Evolutionary conservation across 2,329 filamentous ascomycete genomes (phyloP).

Genomic region (Diplodia corticola): DNA sequence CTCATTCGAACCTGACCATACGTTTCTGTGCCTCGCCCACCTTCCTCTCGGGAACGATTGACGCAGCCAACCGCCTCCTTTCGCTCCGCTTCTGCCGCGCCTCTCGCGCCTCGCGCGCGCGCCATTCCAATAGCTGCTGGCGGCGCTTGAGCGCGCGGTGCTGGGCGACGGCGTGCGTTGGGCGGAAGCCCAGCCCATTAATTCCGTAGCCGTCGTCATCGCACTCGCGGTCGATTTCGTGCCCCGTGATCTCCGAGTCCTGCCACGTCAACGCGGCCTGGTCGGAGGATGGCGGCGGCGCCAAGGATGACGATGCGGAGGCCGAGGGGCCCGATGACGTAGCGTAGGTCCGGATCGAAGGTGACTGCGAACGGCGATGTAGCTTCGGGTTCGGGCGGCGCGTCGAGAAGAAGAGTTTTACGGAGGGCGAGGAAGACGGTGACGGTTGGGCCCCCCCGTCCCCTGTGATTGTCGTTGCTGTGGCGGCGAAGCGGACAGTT

Average conservation of each 20-base stretch:
- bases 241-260: conserved; percentile 63
- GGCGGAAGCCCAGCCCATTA: conserved; percentile 64
- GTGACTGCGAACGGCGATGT: conserved; percentile 1
- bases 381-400: conserved; percentile 8
- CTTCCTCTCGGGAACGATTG: background rate
- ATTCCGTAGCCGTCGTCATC: conserved; percentile 64
- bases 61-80: conserved; percentile 41
- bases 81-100: conserved; percentile 59
- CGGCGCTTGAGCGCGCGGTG: conserved; percentile 57
- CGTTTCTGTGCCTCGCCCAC: conserved; percentile 1
- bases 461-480: background rate
- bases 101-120: conserved; percentile 58
- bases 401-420: conserved; percentile 22
- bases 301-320: background rate
- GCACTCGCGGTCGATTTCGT: conserved; percentile 54
- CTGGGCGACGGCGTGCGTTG: conserved; percentile 60
- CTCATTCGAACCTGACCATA: conserved; percentile 18
- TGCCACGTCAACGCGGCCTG: conserved; percentile 53
- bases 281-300: conserved; percentile 31
- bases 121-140: conserved; percentile 62
- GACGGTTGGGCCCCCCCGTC: background rate
- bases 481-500: background rate
- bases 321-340: background rate
- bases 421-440: conserved; percentile 20
- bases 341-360: background rate